Evolutionary conservation across 179 eudicot genomes (phyloP).

Genomic region (Corrigiola litoralis): DNA sequence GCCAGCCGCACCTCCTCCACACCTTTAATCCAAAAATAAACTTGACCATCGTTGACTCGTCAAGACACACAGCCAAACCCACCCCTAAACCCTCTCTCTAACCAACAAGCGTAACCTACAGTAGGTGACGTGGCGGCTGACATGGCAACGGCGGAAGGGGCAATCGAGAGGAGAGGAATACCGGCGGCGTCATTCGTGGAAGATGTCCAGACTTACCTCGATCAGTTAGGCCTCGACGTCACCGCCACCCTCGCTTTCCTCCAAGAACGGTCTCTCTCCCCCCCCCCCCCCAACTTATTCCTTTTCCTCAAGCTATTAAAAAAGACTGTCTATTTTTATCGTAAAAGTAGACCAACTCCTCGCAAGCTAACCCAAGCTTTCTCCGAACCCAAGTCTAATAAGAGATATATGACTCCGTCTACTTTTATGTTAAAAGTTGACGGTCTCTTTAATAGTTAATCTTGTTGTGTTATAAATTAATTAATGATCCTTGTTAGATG

Average conservation of each 20-base stretch:
- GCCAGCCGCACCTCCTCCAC: no score
- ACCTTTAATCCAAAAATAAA: no score
- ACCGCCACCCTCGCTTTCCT: slow-evolving; percentile 70
- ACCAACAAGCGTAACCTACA: no score
- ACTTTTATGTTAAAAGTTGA: no score
- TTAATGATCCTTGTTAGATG: not conserved
- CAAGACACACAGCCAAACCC: not conserved
- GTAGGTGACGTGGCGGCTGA: no score
- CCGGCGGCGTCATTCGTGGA: slow-evolving; percentile 73
- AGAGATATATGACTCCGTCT: no score
- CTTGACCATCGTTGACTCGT: not conserved
- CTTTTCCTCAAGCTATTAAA: not conserved
- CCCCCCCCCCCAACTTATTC: not conserved
- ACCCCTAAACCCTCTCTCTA: slow-evolving; percentile 16
- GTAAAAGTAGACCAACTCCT: no score
- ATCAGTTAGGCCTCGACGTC: slow-evolving; percentile 60
- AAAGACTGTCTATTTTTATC: no score
- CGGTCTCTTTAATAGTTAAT: no score
- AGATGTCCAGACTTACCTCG: slow-evolving; percentile 62
- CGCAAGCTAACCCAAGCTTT: no score
- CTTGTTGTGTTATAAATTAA: no score
- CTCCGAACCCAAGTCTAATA: no score
- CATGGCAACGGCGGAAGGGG: slow-evolving; percentile 25
- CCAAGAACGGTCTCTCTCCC: slow-evolving; percentile 62
- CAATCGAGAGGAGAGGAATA: slow-evolving; percentile 59